Percentiles rank a stretch among this genome's conserved stretches.
Evolutionary conservation across 2,329 filamentous ascomycete species (phyloP).

Genomic region (Pyricularia grisea): DNA sequence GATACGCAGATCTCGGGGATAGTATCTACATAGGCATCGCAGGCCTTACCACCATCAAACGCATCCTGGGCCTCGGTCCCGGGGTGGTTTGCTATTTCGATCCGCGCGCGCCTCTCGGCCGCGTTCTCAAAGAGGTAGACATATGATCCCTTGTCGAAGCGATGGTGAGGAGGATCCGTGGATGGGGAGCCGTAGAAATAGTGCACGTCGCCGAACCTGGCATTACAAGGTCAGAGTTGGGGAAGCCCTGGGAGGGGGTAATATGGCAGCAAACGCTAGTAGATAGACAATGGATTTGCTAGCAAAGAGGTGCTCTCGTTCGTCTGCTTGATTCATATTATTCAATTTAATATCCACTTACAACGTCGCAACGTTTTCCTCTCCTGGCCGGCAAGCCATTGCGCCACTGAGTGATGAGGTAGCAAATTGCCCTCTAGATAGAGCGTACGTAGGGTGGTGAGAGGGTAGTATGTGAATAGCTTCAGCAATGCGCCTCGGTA

Average conservation of each 20-base stretch:
- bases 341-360: conserved; percentile 16
- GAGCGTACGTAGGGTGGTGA: neutral
- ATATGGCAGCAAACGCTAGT: neutral
- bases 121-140: conserved; percentile 73
- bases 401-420: neutral
- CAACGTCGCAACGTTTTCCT: conserved; percentile 38
- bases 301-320: neutral
- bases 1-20: conserved; percentile 10
- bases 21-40: neutral
- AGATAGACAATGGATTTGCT: neutral
- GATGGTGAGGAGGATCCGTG: conserved; percentile 62
- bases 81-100: conserved; percentile 68
- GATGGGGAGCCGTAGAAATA: conserved; percentile 67
- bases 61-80: conserved; percentile 72
- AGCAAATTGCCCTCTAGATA: neutral
- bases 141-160: conserved; percentile 73
- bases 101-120: conserved; percentile 53
- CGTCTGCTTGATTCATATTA: neutral
- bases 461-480: neutral
- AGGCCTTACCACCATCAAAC: conserved; percentile 63
- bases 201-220: conserved; percentile 68
- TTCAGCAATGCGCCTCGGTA: neutral
- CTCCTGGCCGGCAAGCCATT: conserved; percentile 35
- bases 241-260: too few relatives aligned
- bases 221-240: neutral